These are phyloP conservation scores for Avicennia marina DNA, from an alignment of 257 asterid genomes.

Conservation along the genomic window DNA sequence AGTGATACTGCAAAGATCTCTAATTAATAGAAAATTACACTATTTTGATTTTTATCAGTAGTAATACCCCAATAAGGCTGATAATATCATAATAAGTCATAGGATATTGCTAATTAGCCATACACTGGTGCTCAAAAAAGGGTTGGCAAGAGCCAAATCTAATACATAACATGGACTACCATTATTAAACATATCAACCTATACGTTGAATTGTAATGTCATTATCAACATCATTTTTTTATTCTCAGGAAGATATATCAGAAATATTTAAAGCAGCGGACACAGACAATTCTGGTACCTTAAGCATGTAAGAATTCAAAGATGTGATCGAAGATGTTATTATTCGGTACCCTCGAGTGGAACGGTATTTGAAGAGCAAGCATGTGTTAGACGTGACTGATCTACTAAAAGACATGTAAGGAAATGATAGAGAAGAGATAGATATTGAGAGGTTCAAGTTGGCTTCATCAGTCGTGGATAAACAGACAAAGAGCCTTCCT, in stretches of 20 bases:
- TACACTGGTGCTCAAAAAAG: too few species aligned
- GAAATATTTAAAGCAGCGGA: conserved; percentile 81
- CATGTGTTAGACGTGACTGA: conserved; percentile 48
- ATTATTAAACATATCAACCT: too few species aligned
- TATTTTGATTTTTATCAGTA: too few species aligned
- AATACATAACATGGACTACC: too few species aligned
- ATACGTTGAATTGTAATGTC: too few species aligned
- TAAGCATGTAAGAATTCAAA: conserved; percentile 64
- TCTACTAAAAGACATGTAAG: conserved; percentile 54
- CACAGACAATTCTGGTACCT: conserved; percentile 69
- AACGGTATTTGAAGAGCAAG: conserved; percentile 63
- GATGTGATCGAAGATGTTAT: conserved; percentile 85
- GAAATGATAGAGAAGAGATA: conserved; percentile 53
- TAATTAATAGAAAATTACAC: too few species aligned
- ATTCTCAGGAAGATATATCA: conserved; percentile 68
- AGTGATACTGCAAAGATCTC: too few species aligned
- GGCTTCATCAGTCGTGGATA: conserved; percentile 65
- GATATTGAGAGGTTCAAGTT: conserved; percentile 70
- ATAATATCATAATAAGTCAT: too few species aligned
- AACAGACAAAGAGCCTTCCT: conserved; percentile 83
- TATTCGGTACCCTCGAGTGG: conserved; percentile 87
- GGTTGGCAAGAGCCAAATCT: too few species aligned
- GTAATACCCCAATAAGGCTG: too few species aligned
- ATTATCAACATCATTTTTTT: background rate
- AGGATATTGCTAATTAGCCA: too few species aligned